These are phyloP conservation scores for Trichoderma hamatum DNA, from an alignment of 2,329 filamentous ascomycete genomes.

Conservation along the genomic window DNA sequence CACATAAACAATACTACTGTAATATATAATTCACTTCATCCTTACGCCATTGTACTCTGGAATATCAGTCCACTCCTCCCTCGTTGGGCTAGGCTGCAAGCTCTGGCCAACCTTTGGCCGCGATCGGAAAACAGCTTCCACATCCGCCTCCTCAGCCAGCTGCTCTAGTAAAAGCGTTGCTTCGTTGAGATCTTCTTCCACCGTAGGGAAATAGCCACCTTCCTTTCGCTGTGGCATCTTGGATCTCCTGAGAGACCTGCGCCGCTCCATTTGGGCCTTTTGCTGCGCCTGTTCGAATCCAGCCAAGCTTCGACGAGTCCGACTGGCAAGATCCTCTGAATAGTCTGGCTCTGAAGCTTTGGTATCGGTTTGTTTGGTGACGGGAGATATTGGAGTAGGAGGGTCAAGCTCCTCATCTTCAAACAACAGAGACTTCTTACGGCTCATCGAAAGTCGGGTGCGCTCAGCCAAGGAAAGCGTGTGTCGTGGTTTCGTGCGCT, in stretches of 20 bases:
- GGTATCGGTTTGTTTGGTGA: conserved; percentile 32
- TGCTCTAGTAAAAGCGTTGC: conserved; percentile 64
- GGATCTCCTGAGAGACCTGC: conserved; percentile 53
- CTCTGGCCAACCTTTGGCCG: conserved; percentile 79
- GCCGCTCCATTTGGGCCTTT: conserved; percentile 61
- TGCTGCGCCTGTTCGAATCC: conserved; percentile 63
- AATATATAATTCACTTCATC: not conserved
- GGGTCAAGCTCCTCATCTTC: conserved; percentile 39
- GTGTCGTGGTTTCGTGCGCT: conserved; percentile 52
- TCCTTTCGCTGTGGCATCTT: conserved; percentile 46
- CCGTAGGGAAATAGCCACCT: conserved; percentile 50
- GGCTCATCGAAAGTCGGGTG: conserved; percentile 78
- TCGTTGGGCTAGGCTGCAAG: conserved; percentile 59
- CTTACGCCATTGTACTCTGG: conserved; percentile 10
- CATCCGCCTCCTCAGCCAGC: conserved; percentile 72
- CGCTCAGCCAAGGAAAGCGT: conserved; percentile 72
- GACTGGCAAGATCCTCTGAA: conserved; percentile 57
- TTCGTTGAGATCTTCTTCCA: conserved; percentile 50
- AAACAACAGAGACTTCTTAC: conserved; percentile 49
- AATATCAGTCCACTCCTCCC: conserved; percentile 37
- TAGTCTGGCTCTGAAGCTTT: conserved; percentile 32
- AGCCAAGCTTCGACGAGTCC: conserved; percentile 64
- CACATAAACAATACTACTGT: not conserved
- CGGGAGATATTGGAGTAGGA: conserved; percentile 26
- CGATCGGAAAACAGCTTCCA: conserved; percentile 82